A percentile compares a stretch with the other conserved stretches of the same genome.
phyloP scores from a whole-genome alignment of 768 basidiomycete genomes.

The Hydnum rufescens region DNA sequence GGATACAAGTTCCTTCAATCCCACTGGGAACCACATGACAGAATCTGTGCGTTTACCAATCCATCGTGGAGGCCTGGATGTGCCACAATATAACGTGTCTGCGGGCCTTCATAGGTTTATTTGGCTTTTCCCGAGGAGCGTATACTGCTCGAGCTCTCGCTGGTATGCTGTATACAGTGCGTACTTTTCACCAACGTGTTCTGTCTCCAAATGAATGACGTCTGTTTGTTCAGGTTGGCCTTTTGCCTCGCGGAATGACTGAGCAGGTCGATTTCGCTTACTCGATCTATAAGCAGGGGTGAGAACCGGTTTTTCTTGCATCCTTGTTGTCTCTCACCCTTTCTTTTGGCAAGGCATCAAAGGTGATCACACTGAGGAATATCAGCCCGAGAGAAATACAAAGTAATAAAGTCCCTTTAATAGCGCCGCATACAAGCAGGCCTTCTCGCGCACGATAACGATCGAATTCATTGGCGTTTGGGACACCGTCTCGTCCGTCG shows the following conservation, averaged over 20 bases:
- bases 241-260: conserved; percentile 10
- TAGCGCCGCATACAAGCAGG: conserved; percentile 12
- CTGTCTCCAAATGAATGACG: background rate
- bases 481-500: conserved; percentile 15
- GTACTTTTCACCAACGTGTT: background rate
- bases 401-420: background rate
- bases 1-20: conserved; percentile 9
- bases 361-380: background rate
- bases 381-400: background rate
- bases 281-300: background rate
- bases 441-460: conserved; percentile 10
- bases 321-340: background rate
- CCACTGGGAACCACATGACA: conserved; percentile 12
- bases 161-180: conserved; percentile 33
- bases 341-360: background rate
- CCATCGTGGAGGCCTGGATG: background rate
- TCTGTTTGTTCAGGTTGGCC: conserved; percentile 16
- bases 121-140: conserved; percentile 18
- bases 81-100: background rate
- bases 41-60: conserved; percentile 13
- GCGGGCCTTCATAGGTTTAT: conserved; percentile 9
- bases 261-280: conserved; percentile 10
- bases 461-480: conserved; percentile 15
- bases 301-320: background rate
- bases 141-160: conserved; percentile 14